These are phyloP conservation scores for Serendipita sp. DNA, from an alignment of 768 basidiomycete species.

Conservation along the genomic window DNA sequence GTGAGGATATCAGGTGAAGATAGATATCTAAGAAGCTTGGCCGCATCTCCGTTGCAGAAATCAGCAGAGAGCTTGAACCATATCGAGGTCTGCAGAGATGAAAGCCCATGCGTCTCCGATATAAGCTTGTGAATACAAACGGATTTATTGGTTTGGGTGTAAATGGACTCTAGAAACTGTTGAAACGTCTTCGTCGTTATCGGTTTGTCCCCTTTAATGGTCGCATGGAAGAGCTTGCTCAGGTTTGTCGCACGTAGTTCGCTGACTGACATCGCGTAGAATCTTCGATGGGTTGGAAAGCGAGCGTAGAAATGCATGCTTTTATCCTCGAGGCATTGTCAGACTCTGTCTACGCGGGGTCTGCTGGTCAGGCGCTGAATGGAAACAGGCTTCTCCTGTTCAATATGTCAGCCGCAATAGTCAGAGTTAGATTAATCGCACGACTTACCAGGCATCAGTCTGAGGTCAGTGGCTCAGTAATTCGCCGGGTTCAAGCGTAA, in stretches of 20 bases:
- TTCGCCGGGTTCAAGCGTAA: too few relatives aligned
- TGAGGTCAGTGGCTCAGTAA: too few relatives aligned
- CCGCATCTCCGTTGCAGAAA: slow-evolving; percentile 30
- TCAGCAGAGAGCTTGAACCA: slow-evolving; percentile 21
- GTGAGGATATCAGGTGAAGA: slow-evolving; percentile 22
- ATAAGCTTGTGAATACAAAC: slow-evolving; percentile 25
- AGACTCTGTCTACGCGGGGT: neutral
- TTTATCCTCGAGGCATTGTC: neutral
- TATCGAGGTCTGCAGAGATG: slow-evolving; percentile 26
- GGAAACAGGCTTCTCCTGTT: neutral
- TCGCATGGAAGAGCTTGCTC: slow-evolving; percentile 16
- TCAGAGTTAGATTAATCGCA: too few relatives aligned
- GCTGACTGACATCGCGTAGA: neutral
- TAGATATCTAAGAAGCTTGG: slow-evolving; percentile 24
- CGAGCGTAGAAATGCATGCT: neutral
- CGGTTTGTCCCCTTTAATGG: neutral
- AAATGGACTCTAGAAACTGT: slow-evolving; percentile 34
- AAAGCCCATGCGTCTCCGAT: slow-evolving; percentile 22
- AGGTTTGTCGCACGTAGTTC: slow-evolving; percentile 15
- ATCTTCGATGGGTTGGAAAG: neutral
- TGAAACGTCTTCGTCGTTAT: neutral
- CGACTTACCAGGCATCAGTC: too few relatives aligned
- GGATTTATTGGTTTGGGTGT: slow-evolving; percentile 23
- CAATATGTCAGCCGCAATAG: too few relatives aligned
- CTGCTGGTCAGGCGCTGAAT: neutral